These are phyloP conservation scores for Rosellinia necatrix DNA, from an alignment of 2,329 filamentous ascomycete genomes.

Conservation along the genomic window DNA sequence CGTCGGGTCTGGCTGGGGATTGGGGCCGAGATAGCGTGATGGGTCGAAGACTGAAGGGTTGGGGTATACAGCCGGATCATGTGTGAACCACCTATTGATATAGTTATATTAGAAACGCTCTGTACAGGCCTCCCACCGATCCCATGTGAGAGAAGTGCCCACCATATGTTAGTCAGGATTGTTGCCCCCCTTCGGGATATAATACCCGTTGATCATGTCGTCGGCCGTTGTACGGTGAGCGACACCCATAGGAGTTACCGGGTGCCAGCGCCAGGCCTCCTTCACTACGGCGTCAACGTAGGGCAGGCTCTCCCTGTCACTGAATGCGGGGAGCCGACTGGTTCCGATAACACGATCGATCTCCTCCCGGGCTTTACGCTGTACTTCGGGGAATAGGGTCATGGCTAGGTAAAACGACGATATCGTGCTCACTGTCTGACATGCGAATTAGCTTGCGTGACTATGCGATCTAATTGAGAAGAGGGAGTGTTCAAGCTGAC, in stretches of 20 bases:
- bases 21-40: slow-evolving; percentile 40
- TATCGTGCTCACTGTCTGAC: slow-evolving; percentile 48
- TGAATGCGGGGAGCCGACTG: slow-evolving; percentile 33
- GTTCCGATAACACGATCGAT: slow-evolving; percentile 40
- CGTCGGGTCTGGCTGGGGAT: slow-evolving; percentile 39
- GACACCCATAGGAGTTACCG: slow-evolving; percentile 35
- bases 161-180: slow-evolving; percentile 28
- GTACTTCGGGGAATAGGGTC: slow-evolving; percentile 50
- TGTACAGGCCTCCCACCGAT: not conserved
- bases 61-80: slow-evolving; percentile 70
- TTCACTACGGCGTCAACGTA: slow-evolving; percentile 36
- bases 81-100: slow-evolving; percentile 48
- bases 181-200: slow-evolving; percentile 27
- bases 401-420: slow-evolving; percentile 53
- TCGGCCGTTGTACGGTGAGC: slow-evolving; percentile 20
- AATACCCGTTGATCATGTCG: slow-evolving; percentile 24
- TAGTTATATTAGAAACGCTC: not conserved
- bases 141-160: not conserved
- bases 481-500: not conserved
- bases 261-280: slow-evolving; percentile 36
- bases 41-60: slow-evolving; percentile 42
- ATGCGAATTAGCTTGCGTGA: not conserved
- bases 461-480: not conserved
- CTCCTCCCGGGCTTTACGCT: slow-evolving; percentile 43
- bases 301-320: slow-evolving; percentile 33